These are phyloP conservation scores for Aspergillus conjunctus DNA, from an alignment of 495 filamentous ascomycete genomes.

Conservation along the genomic window DNA sequence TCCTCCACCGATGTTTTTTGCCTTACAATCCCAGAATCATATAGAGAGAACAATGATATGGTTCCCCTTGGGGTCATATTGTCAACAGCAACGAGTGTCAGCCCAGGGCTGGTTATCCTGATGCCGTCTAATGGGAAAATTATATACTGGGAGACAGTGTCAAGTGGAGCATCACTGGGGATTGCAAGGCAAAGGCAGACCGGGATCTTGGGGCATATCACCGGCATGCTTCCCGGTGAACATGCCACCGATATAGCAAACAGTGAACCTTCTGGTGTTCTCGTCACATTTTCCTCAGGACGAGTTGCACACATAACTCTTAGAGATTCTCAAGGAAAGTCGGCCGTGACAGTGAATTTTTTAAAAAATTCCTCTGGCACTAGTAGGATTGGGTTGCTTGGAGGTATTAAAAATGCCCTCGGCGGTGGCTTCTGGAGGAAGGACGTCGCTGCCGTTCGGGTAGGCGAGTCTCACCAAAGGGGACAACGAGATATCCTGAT, in stretches of 20 bases:
- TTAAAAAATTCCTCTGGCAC: constrained; percentile 59
- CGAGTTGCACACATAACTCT: constrained; percentile 82
- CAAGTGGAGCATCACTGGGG: constrained; percentile 74
- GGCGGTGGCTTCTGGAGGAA: constrained; percentile 65
- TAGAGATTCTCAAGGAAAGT: constrained; percentile 81
- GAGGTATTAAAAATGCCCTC: constrained; percentile 72
- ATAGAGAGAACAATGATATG: constrained; percentile 60
- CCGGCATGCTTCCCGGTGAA: constrained; percentile 77
- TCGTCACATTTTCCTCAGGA: constrained; percentile 80
- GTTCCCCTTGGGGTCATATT: constrained; percentile 82
- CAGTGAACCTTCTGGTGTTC: constrained; percentile 82
- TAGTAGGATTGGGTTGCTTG: constrained; percentile 64
- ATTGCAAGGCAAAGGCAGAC: constrained; percentile 74
- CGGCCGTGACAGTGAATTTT: constrained; percentile 72
- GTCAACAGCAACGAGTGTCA: constrained; percentile 68
- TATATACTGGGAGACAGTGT: constrained; percentile 92
- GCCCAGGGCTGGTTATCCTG: constrained; percentile 82
- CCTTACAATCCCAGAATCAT: constrained; percentile 74
- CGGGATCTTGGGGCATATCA: constrained; percentile 72
- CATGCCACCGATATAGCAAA: constrained; percentile 72
- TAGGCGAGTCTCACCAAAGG: constrained; percentile 65
- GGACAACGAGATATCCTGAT: constrained; percentile 85
- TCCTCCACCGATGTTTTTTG: constrained; percentile 69
- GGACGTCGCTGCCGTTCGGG: constrained; percentile 75
- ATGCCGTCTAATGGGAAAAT: constrained; percentile 81